Evolutionary conservation across 164 flowering plant genomes (phyloP).

Genomic region (Magnolia changhungtana): DNA sequence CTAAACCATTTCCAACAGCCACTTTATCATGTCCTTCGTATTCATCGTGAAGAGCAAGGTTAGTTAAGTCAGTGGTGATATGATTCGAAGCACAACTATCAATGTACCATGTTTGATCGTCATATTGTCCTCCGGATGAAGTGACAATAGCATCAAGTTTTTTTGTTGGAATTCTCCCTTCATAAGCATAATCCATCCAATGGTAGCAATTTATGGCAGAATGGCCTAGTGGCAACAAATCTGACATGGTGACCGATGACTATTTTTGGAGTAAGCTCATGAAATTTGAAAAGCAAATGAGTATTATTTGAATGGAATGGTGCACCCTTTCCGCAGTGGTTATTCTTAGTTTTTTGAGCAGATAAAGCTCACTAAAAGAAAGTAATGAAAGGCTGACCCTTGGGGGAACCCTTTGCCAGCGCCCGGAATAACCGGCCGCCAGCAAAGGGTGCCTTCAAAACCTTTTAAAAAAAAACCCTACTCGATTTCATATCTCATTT

Average conservation of each 20-base stretch:
- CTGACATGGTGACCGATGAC: neutral
- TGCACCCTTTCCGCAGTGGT: neutral
- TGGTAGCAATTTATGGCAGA: neutral
- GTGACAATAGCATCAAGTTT: neutral
- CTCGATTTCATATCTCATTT: too few relatives aligned
- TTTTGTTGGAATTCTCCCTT: neutral
- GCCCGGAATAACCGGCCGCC: too few relatives aligned
- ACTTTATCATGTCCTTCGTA: constrained; percentile 1
- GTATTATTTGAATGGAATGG: neutral
- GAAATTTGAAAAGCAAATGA: neutral
- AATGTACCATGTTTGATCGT: neutral
- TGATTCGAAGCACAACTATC: neutral
- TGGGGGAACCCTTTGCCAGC: too few relatives aligned
- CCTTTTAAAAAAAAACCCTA: too few relatives aligned
- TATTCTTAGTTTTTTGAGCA: neutral
- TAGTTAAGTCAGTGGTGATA: neutral
- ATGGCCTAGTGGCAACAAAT: neutral
- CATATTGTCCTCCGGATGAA: neutral
- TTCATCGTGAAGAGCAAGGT: neutral
- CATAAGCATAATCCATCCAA: neutral
- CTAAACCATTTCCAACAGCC: constrained; percentile 2
- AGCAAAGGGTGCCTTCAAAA: too few relatives aligned
- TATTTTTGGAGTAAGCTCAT: neutral
- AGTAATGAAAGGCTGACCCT: neutral
- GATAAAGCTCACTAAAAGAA: neutral